Conservation (phyloP, 495 filamentous ascomycete species). For the Hypoxylon rickii region DNA sequence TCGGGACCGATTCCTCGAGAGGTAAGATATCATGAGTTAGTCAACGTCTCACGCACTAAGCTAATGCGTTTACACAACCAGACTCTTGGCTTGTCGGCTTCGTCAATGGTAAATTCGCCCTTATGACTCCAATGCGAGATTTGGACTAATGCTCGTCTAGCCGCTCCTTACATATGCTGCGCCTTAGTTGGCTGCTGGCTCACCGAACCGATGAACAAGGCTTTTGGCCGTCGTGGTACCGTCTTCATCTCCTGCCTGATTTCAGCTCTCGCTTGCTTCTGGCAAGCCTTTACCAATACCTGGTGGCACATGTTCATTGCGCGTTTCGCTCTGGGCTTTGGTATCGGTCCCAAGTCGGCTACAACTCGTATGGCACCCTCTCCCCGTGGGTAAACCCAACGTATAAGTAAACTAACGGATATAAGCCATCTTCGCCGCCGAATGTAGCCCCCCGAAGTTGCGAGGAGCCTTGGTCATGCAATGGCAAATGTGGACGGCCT, state of each 20-base stretch:
- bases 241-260: conserved; percentile 66
- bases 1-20: conserved; percentile 48
- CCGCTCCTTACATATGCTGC: conserved; percentile 73
- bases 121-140: conserved; percentile 25
- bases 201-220: conserved; percentile 77
- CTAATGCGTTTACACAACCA: conserved; percentile 16
- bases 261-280: conserved; percentile 69
- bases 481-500: conserved; percentile 89
- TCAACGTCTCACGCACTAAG: not conserved
- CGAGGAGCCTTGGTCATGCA: conserved; percentile 70
- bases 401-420: not conserved
- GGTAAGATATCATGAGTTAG: conserved; percentile 21
- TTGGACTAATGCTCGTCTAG: conserved; percentile 18
- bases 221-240: conserved; percentile 79
- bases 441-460: conserved; percentile 71
- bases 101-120: conserved; percentile 51
- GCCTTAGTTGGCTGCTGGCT: conserved; percentile 83
- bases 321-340: conserved; percentile 73
- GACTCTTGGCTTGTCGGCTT: conserved; percentile 71
- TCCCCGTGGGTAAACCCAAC: not conserved
- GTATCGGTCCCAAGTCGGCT: conserved; percentile 80
- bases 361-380: conserved; percentile 56
- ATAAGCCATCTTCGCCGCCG: conserved; percentile 69
- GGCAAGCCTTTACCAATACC: conserved; percentile 73
- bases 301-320: conserved; percentile 79